phyloP scores from a whole-genome alignment of 2,329 filamentous ascomycete genomes.

The Lojkania enalia region DNA sequence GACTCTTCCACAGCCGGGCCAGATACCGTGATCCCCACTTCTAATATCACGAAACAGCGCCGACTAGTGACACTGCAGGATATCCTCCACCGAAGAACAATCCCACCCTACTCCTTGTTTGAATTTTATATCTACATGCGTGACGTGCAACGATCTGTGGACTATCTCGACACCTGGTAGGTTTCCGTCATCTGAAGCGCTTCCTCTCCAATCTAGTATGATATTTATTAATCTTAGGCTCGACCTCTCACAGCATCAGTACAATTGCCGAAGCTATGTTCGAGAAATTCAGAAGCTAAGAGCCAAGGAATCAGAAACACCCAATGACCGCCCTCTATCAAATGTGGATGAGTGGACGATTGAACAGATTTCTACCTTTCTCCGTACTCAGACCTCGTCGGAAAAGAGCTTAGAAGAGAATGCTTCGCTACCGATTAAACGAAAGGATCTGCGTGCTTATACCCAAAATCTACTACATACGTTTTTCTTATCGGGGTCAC shows the following conservation, averaged over 20 bases:
- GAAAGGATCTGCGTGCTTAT: background rate
- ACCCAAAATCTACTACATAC: background rate
- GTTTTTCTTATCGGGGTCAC: background rate
- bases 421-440: background rate
- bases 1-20: background rate
- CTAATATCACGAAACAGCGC: background rate
- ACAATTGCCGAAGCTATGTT: too few relatives aligned
- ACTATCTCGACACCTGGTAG: slow-evolving; percentile 2
- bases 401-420: background rate
- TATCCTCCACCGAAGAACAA: background rate
- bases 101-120: background rate
- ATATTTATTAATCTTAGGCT: background rate
- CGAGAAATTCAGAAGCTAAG: too few relatives aligned
- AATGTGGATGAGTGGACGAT: background rate
- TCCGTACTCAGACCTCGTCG: too few relatives aligned
- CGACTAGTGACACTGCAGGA: background rate
- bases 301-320: too few relatives aligned
- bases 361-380: background rate
- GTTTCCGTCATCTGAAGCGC: background rate
- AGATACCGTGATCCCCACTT: background rate
- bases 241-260: background rate
- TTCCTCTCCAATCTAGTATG: background rate
- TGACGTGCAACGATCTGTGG: background rate
- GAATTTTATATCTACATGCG: background rate
- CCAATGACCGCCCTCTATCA: background rate